Conservation (phyloP, 495 filamentous ascomycete genomes). For the Aspergillus egyptiacus region DNA sequence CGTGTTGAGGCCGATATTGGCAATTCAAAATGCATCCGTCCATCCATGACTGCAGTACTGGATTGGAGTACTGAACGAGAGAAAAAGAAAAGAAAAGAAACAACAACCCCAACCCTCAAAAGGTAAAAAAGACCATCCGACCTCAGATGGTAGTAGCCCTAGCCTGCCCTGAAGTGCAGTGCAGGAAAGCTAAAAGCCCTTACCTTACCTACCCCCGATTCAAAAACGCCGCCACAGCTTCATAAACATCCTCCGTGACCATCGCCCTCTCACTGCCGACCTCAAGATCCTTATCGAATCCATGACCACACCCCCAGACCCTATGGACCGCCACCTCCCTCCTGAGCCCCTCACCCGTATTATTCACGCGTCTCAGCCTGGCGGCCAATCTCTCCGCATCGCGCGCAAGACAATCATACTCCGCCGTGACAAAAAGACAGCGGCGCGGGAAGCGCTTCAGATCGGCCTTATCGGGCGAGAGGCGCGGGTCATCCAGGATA, state of each 20-base stretch:
- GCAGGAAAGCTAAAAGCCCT: background rate
- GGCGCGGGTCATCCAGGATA: constrained; percentile 33
- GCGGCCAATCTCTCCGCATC: constrained; percentile 11
- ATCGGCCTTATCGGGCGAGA: constrained; percentile 27
- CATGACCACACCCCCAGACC: constrained; percentile 27
- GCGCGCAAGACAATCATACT: constrained; percentile 3
- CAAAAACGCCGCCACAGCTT: constrained; percentile 15
- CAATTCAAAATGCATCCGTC: too few species aligned
- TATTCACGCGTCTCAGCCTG: constrained; percentile 8
- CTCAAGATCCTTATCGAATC: constrained; percentile 20
- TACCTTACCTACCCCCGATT: background rate
- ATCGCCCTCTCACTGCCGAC: constrained; percentile 10
- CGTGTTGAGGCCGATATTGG: too few species aligned
- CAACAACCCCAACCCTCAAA: background rate
- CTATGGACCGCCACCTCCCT: constrained; percentile 20
- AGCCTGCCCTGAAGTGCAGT: too few species aligned
- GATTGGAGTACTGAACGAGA: too few species aligned
- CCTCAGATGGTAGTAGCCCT: too few species aligned
- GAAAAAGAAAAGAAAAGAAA: too few species aligned
- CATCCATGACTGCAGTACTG: too few species aligned
- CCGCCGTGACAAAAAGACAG: constrained; percentile 9
- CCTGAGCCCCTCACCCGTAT: background rate
- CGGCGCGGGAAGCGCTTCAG: background rate
- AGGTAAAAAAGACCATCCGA: background rate
- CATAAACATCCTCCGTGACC: constrained; percentile 13